phyloP scores from a whole-genome alignment of 179 eudicot genomes.

The Gypsophila paniculata region DNA sequence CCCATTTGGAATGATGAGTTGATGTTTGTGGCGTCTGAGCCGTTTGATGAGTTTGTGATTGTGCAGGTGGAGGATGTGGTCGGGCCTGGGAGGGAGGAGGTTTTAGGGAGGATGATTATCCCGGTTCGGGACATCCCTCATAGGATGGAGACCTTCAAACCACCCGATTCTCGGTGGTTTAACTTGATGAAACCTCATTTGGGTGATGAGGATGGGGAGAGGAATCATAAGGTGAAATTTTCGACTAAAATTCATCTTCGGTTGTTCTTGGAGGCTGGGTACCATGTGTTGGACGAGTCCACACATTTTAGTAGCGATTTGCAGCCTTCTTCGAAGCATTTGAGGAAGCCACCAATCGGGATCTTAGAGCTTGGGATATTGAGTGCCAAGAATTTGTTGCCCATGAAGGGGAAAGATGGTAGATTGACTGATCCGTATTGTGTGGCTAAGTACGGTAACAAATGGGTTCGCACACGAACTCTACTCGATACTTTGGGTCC shows the following conservation, averaged over 20 bases:
- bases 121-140: constrained; percentile 62
- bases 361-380: constrained; percentile 72
- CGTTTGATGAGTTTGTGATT: constrained; percentile 63
- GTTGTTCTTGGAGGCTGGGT: constrained; percentile 63
- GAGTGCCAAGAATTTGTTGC: constrained; percentile 65
- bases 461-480: constrained; percentile 92
- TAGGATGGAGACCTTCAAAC: constrained; percentile 46
- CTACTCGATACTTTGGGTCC: constrained; percentile 65
- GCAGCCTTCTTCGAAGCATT: constrained; percentile 69
- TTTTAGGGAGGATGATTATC: constrained; percentile 49
- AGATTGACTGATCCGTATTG: constrained; percentile 78
- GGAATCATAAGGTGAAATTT: constrained; percentile 60
- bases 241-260: constrained; percentile 66
- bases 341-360: constrained; percentile 69
- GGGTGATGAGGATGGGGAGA: constrained; percentile 47
- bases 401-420: constrained; percentile 71
- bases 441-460: constrained; percentile 84
- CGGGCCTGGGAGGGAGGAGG: constrained; percentile 66
- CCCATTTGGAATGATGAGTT: constrained; percentile 87
- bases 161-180: constrained; percentile 66
- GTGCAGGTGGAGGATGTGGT: constrained; percentile 57
- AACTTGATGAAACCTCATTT: constrained; percentile 45
- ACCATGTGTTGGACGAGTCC: constrained; percentile 86
- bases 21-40: constrained; percentile 83
- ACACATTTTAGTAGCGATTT: constrained; percentile 87